Percentiles rank a stretch among this genome's conserved stretches.
Conservation (phyloP, 345 rosid species). For the Salix koriyanagi region DNA sequence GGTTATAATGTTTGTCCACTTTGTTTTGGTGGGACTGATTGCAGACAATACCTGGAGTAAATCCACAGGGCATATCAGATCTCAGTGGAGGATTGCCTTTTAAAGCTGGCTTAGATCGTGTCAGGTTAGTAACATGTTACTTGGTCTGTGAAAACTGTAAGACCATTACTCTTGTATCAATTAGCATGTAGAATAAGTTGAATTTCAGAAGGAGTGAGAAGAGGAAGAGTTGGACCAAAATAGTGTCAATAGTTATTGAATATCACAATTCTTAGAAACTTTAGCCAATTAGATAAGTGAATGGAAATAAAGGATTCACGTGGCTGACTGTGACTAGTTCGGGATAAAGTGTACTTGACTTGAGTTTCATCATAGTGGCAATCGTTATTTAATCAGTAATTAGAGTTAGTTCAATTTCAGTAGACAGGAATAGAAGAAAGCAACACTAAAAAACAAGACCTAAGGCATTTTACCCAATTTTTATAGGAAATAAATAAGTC, state of each 20-base stretch:
- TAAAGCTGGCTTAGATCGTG: constrained; percentile 54
- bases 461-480: neutral
- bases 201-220: neutral
- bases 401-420: neutral
- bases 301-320: neutral
- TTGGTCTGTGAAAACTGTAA: neutral
- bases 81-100: constrained; percentile 47
- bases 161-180: neutral
- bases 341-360: neutral
- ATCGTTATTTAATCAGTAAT: neutral
- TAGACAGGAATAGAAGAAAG: neutral
- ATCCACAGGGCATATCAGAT: constrained; percentile 46
- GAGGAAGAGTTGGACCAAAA: neutral
- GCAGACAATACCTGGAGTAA: constrained; percentile 42
- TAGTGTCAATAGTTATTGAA: neutral
- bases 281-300: neutral
- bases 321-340: neutral
- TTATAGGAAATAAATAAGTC: neutral
- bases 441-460: neutral
- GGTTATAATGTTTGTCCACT: neutral
- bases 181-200: neutral
- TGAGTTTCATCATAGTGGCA: neutral
- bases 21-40: constrained; percentile 5
- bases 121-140: constrained; percentile 48
- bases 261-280: neutral